These are phyloP conservation scores for Neospora caninum DNA, from an alignment of 169 alveolate species.

Conservation along the genomic window DNA sequence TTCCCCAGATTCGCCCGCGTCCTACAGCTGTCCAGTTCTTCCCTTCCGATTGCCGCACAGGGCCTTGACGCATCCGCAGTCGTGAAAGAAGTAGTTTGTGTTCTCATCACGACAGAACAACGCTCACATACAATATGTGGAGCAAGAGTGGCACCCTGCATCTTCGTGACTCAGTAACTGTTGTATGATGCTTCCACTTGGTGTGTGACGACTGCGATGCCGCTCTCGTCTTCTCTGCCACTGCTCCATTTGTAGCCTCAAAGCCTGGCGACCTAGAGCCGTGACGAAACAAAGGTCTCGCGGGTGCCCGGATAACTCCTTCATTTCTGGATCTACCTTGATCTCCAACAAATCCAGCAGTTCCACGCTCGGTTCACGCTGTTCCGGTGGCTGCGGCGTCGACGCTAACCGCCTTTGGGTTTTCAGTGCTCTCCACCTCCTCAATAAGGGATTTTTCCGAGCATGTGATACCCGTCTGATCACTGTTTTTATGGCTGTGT, in stretches of 20 bases:
- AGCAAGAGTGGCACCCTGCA: neutral
- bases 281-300: neutral
- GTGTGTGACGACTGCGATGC: neutral
- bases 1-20: no score
- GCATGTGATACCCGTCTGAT: neutral
- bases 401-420: neutral
- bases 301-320: neutral
- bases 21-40: no score
- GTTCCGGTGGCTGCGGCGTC: neutral
- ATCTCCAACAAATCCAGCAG: conserved; percentile 12
- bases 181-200: neutral
- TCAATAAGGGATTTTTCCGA: neutral
- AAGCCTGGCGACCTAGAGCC: neutral
- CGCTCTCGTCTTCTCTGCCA: neutral
- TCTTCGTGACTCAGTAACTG: neutral
- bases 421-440: neutral
- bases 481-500: neutral
- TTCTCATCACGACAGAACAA: neutral
- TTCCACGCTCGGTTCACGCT: neutral
- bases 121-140: neutral
- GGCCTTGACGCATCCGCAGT: no score
- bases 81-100: no score
- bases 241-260: conserved; percentile 1
- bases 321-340: neutral
- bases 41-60: no score